A percentile compares a stretch with the other conserved stretches of the same genome.
phyloP scores from a whole-genome alignment of 768 basidiomycete genomes.

The Tricholoma bakamatsutake region DNA sequence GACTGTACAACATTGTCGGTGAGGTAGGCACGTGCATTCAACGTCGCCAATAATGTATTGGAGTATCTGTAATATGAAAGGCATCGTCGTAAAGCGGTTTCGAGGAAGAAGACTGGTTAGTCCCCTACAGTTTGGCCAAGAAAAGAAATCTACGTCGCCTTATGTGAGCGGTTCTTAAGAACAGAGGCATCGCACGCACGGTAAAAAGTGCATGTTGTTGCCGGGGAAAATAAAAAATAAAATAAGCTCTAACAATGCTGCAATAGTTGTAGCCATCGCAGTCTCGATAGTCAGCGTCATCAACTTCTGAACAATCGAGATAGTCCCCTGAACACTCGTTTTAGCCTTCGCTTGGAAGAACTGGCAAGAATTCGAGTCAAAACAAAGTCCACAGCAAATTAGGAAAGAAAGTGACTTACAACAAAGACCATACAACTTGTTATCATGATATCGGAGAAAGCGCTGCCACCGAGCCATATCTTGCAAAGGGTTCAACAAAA shows the following conservation, averaged over 20 bases:
- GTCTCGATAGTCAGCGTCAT: no score
- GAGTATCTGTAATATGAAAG: slow-evolving; percentile 5
- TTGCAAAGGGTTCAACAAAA: not conserved
- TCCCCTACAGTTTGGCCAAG: no score
- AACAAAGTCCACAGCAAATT: not conserved
- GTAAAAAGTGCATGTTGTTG: no score
- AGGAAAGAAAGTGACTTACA: slow-evolving; percentile 2
- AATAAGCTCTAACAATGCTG: no score
- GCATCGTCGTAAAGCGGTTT: no score
- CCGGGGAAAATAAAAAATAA: no score
- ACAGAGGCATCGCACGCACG: no score
- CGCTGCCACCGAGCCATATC: slow-evolving; percentile 10
- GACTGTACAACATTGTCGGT: not conserved
- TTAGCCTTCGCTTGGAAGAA: slow-evolving; percentile 1
- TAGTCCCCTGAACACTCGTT: slow-evolving; percentile 1
- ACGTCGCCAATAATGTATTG: slow-evolving; percentile 5
- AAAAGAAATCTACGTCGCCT: no score
- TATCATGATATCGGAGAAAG: slow-evolving; percentile 8
- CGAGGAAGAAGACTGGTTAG: no score
- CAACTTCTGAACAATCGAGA: slow-evolving; percentile 2
- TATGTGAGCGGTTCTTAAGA: no score
- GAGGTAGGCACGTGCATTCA: slow-evolving; percentile 9
- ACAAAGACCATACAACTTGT: slow-evolving; percentile 11
- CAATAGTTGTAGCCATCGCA: no score
- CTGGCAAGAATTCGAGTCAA: not conserved